Conservation (phyloP, 2,329 filamentous ascomycete genomes). For the Scopulariopsis brevicaulis region DNA sequence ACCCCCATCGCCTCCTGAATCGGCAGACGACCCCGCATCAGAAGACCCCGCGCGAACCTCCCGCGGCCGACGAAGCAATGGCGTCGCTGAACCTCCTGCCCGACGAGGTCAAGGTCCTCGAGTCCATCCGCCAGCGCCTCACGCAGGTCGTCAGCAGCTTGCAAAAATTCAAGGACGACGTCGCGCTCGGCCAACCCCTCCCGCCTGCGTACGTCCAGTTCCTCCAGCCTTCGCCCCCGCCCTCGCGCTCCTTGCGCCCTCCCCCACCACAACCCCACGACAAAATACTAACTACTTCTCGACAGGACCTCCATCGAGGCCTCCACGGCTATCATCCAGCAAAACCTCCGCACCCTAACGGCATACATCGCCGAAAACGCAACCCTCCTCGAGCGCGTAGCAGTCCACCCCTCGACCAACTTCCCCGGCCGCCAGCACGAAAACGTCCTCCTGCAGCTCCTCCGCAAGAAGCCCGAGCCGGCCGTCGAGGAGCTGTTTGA, state of each 20-base stretch:
- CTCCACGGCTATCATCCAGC: conserved; percentile 60
- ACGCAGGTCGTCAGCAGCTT: conserved; percentile 59
- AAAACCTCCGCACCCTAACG: conserved; percentile 57
- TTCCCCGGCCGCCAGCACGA: conserved; percentile 62
- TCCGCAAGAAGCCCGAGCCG: conserved; percentile 77
- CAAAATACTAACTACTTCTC: not conserved
- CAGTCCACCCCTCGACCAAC: conserved; percentile 65
- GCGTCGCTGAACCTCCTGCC: conserved; percentile 36
- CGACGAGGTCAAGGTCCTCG: conserved; percentile 56
- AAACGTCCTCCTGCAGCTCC: conserved; percentile 52
- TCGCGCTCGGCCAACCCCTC: conserved; percentile 52
- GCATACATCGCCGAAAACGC: conserved; percentile 53
- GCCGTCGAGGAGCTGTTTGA: conserved; percentile 64
- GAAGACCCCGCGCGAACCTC: not conserved
- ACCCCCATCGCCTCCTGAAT: not conserved
- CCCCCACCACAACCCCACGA: not conserved
- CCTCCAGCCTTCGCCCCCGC: not conserved
- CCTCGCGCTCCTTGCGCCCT: not conserved
- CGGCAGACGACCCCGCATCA: not conserved
- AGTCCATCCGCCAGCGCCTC: conserved; percentile 58
- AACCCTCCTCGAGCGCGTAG: conserved; percentile 56
- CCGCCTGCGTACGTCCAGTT: conserved; percentile 50
- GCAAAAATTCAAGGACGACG: conserved; percentile 47
- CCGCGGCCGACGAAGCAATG: conserved; percentile 16
- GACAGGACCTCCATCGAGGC: conserved; percentile 47